Base-by-base conservation (phyloP, 768 basidiomycete species). In the Rhodosporidiobolus sp. region DNA sequence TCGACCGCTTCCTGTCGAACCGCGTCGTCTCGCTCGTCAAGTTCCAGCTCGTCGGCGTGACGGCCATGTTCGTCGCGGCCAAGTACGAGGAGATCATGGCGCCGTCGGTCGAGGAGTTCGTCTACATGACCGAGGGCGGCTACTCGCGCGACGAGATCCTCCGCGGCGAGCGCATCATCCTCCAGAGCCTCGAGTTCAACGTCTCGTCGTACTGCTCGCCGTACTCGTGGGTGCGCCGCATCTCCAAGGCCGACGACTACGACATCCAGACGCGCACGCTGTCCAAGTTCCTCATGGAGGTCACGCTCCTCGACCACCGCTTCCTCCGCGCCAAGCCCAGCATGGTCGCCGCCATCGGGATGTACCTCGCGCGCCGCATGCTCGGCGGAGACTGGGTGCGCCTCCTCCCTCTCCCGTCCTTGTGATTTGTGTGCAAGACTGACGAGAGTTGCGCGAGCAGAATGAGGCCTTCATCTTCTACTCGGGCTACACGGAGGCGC, bases 81-180 rank as follows among this genome's bases (percentile, higher is more conserved):
- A 99, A 99, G 82, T 99, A 98, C 83, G 96, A 99, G 82, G 96
- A 99, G 82, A 97, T 99, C 79, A 86, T 99, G 68, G 95, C 96
- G 0, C 96, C 96, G 0, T 90, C 89, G 80, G 92, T 94, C 26
- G 93, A 96, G n/a, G 95, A 97, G 82, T 99, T 98, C 78, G 94
- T 96, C 72, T 92, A 86, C 85, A 94, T 99, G 91, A 95, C 95
- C 28, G 92, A 98, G 82, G 90, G 90, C 70, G 93, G 90, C 1
- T 98, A 93, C 82, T 87, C 87, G 65, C 90, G 89, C 82, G 95
- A 98, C 67, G 96, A 99, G 82, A 94, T 99, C 79, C 85, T 99
- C 74, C 97, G 96, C 82, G 96, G 96, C 80, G 96, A 99, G 82
- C 88, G 92, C 49, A 97, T 98, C 80, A 89, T 98, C 81, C 84